Percentiles rank a stretch among this genome's conserved stretches.
Conservation (phyloP, 2,329 filamentous ascomycete species). For the Fusarium penzigii region DNA sequence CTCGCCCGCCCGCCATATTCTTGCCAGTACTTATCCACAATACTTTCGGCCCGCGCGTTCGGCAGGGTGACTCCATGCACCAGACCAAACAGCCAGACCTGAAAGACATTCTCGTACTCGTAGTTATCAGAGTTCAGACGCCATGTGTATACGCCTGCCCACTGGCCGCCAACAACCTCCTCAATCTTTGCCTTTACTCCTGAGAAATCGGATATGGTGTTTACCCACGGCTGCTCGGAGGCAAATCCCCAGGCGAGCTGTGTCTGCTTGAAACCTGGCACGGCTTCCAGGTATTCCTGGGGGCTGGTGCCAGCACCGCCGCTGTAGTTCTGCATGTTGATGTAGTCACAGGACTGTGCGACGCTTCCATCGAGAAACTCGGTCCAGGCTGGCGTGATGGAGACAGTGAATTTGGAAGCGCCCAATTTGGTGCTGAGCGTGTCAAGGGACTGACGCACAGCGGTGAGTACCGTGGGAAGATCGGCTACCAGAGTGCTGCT, state of each 20-base stretch:
- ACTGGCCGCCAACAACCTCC: not conserved
- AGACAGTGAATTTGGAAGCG: not conserved
- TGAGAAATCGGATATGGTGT: not conserved
- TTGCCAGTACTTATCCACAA: not conserved
- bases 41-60: not conserved
- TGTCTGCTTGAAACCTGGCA: not conserved
- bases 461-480: constrained; percentile 1
- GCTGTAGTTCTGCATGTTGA: constrained; percentile 9
- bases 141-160: not conserved
- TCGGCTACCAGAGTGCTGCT: not conserved
- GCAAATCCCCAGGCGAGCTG: constrained; percentile 5
- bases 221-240: not conserved
- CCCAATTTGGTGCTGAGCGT: not conserved
- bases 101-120: constrained; percentile 4
- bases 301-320: not conserved
- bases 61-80: not conserved
- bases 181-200: not conserved
- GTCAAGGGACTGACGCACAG: not conserved
- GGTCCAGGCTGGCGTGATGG: constrained; percentile 1
- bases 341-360: constrained; percentile 1
- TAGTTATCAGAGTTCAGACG: constrained; percentile 5
- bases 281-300: not conserved
- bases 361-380: not conserved
- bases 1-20: not conserved
- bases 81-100: constrained; percentile 5